Percentiles rank a stretch among this genome's conserved stretches.
Conservation (phyloP, 1,139 yeast species). For the Hansenula lynferdii region DNA sequence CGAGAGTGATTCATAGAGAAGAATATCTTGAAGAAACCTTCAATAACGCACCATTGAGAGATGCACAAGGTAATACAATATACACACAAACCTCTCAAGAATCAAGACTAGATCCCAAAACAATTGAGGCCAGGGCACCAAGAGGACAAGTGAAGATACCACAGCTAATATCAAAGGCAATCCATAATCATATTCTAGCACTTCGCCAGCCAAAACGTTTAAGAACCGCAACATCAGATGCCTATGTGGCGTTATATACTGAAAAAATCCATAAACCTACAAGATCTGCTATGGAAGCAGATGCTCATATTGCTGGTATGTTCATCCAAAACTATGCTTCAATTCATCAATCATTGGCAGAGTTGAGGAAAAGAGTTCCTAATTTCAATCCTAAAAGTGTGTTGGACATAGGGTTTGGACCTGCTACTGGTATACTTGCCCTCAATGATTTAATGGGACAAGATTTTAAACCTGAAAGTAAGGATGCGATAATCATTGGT, state of each 20-base stretch:
- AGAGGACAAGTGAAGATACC: constrained; percentile 46
- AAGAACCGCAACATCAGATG: constrained; percentile 49
- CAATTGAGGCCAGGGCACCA: constrained; percentile 42
- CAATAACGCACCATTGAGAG: constrained; percentile 24
- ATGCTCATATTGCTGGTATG: constrained; percentile 78
- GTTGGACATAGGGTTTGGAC: constrained; percentile 85
- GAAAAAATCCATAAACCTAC: constrained; percentile 48
- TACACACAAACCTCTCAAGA: constrained; percentile 18
- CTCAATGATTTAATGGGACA: constrained; percentile 76
- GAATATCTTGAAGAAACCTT: constrained; percentile 22
- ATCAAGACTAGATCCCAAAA: constrained; percentile 27
- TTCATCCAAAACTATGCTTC: constrained; percentile 84
- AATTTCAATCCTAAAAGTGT: constrained; percentile 60
- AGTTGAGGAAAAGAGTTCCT: constrained; percentile 50
- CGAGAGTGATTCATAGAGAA: constrained; percentile 27
- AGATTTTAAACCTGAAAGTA: constrained; percentile 52
- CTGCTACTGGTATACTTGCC: constrained; percentile 90
- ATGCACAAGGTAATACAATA: constrained; percentile 26
- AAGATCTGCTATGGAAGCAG: constrained; percentile 60
- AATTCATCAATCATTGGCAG: constrained; percentile 59
- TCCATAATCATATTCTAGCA: constrained; percentile 54
- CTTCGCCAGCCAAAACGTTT: constrained; percentile 50
- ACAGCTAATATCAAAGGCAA: constrained; percentile 44
- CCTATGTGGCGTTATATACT: constrained; percentile 42
- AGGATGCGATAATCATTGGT: constrained; percentile 74